These are phyloP conservation scores for Stevia rebaudiana DNA, from an alignment of 140 eudicot genomes.

Conservation along the genomic window DNA sequence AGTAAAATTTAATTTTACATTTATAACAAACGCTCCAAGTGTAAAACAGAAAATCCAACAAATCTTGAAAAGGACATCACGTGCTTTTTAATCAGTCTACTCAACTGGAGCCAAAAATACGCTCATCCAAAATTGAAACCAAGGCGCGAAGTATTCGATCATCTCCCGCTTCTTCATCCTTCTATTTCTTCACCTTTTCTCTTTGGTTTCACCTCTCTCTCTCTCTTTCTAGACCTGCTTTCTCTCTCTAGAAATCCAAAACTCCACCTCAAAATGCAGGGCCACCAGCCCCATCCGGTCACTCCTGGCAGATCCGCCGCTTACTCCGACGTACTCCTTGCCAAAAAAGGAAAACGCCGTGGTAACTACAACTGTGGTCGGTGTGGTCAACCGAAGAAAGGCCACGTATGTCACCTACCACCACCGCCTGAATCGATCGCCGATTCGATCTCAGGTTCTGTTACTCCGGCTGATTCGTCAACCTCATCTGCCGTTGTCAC, in stretches of 20 bases:
- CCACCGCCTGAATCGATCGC: constrained; percentile 23
- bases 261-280: constrained; percentile 33
- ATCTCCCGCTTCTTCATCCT: constrained; percentile 47
- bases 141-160: constrained; percentile 43
- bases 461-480: constrained; percentile 36
- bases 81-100: not conserved
- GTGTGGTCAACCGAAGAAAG: constrained; percentile 79
- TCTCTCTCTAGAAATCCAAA: constrained; percentile 9
- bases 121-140: constrained; percentile 32
- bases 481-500: constrained; percentile 12
- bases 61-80: not conserved
- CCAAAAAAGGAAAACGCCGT: constrained; percentile 60
- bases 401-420: constrained; percentile 59
- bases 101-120: not conserved
- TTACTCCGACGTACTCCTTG: constrained; percentile 33
- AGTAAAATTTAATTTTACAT: too few relatives aligned
- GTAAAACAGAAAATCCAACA: not conserved
- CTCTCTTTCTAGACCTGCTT: not conserved
- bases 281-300: constrained; percentile 66
- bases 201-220: not conserved
- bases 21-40: not conserved
- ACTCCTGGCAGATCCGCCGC: constrained; percentile 41
- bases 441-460: constrained; percentile 17
- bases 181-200: constrained; percentile 28
- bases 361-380: constrained; percentile 94